Conservation (phyloP, 2,329 filamentous ascomycete species). For the Colletotrichum siamense region DNA sequence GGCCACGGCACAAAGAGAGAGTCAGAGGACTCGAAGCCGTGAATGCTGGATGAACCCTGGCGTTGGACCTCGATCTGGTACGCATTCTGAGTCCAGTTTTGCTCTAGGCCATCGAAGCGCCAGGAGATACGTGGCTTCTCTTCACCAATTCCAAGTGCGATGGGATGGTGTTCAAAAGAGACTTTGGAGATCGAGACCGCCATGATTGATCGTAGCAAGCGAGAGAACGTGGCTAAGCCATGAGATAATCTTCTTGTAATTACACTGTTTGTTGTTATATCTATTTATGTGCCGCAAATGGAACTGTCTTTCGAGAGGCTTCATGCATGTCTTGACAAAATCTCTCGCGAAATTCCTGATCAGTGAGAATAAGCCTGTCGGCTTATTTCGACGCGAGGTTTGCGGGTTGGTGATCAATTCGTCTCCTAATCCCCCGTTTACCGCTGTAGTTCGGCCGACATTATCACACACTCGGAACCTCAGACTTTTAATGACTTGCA, state of each 20-base stretch:
- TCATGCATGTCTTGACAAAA: not conserved
- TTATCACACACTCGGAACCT: not conserved
- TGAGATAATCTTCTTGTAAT: not conserved
- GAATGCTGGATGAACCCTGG: slow-evolving; percentile 4
- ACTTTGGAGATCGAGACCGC: slow-evolving; percentile 19
- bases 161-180: slow-evolving; percentile 46
- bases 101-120: slow-evolving; percentile 42
- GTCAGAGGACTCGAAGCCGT: slow-evolving; percentile 34
- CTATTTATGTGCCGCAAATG: not conserved
- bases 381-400: not conserved
- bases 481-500: not conserved
- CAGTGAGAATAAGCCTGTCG: not conserved
- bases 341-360: not conserved
- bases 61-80: slow-evolving; percentile 49
- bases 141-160: slow-evolving; percentile 49
- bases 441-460: not conserved
- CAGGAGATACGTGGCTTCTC: slow-evolving; percentile 50
- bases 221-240: not conserved
- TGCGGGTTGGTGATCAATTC: not conserved
- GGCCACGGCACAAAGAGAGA: slow-evolving; percentile 53
- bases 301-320: not conserved
- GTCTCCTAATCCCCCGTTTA: not conserved
- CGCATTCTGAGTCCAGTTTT: slow-evolving; percentile 46
- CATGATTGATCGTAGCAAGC: not conserved
- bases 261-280: not conserved